Conservation (phyloP, 2,329 filamentous ascomycete species). For the Aspergillus melleus region DNA sequence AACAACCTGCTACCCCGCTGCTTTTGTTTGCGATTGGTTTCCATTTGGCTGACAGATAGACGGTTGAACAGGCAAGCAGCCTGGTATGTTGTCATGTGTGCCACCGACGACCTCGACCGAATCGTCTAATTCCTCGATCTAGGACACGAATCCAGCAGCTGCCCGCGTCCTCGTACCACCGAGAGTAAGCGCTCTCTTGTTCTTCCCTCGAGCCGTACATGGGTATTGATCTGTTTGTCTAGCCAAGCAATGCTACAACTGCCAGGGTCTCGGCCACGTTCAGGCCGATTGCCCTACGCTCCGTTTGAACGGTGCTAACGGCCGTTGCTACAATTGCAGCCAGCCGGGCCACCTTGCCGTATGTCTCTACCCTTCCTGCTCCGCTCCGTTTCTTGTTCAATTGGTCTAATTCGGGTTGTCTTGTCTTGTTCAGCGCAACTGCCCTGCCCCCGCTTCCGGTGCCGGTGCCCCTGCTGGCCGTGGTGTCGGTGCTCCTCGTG, state of each 20-base stretch:
- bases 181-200: slow-evolving; percentile 62
- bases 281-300: slow-evolving; percentile 98
- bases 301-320: slow-evolving; percentile 78
- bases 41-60: slow-evolving; percentile 19
- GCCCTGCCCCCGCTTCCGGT: slow-evolving; percentile 69
- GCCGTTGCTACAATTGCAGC: slow-evolving; percentile 96
- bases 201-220: slow-evolving; percentile 2
- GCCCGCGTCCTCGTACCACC: slow-evolving; percentile 92
- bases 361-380: slow-evolving; percentile 40
- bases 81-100: slow-evolving; percentile 37
- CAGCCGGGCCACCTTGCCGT: slow-evolving; percentile 89
- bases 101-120: slow-evolving; percentile 12
- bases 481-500: slow-evolving; percentile 66
- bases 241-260: slow-evolving; percentile 99
- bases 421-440: slow-evolving; percentile 65
- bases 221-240: slow-evolving; percentile 19
- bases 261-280: slow-evolving; percentile 96
- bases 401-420: neutral
- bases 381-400: neutral
- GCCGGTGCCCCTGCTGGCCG: slow-evolving; percentile 64
- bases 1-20: neutral
- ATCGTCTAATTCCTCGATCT: slow-evolving; percentile 34
- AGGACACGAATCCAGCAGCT: slow-evolving; percentile 97
- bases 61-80: slow-evolving; percentile 43
- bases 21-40: slow-evolving; percentile 11